phyloP scores from a whole-genome alignment of 2,329 filamentous ascomycete genomes.

The Nemania abortiva region DNA sequence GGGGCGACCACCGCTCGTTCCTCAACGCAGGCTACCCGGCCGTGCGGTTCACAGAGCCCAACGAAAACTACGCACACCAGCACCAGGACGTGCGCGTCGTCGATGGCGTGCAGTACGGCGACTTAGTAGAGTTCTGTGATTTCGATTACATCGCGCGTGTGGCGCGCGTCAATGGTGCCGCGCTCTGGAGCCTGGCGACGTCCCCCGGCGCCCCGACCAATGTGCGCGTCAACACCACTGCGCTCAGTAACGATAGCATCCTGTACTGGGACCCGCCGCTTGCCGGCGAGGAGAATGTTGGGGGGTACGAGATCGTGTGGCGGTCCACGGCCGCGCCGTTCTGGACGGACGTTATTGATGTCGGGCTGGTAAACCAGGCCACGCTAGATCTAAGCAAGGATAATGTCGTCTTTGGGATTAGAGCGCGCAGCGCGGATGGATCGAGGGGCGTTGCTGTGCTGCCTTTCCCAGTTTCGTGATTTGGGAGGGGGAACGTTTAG shows the following conservation, averaged over 20 bases:
- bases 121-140: conserved; percentile 68
- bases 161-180: conserved; percentile 65
- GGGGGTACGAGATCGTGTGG: conserved; percentile 68
- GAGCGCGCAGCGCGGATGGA: conserved; percentile 53
- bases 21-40: conserved; percentile 67
- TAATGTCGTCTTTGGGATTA: conserved; percentile 68
- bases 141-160: conserved; percentile 66
- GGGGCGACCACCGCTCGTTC: conserved; percentile 68
- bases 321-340: conserved; percentile 62
- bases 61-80: conserved; percentile 69
- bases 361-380: conserved; percentile 60
- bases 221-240: conserved; percentile 61
- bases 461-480: conserved; percentile 44
- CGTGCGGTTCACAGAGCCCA: conserved; percentile 68
- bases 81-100: conserved; percentile 65
- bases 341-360: conserved; percentile 62
- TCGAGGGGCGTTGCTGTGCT: conserved; percentile 49
- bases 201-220: conserved; percentile 63
- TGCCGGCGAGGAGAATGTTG: conserved; percentile 50
- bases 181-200: conserved; percentile 65
- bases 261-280: conserved; percentile 62
- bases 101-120: conserved; percentile 65
- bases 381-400: conserved; percentile 67
- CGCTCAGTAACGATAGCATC: conserved; percentile 62
- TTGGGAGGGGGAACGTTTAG: background rate